Evolutionary conservation across 1,139 yeast genomes (phyloP).

Genomic region (Hansenula sp.): DNA sequence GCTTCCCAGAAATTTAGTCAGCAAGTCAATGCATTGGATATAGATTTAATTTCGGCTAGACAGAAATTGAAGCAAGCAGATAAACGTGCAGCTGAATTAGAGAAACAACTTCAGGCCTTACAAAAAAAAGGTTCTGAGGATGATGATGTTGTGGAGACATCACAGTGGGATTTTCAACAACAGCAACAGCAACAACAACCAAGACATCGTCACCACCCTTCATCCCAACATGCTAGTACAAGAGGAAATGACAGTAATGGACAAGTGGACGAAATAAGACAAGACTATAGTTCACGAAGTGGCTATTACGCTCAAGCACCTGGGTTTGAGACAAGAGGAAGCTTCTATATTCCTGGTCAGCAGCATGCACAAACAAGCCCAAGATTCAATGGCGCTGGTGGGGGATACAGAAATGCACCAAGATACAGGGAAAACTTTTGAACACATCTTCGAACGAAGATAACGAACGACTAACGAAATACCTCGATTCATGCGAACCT

Average conservation of each 20-base stretch:
- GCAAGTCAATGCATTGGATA: constrained; percentile 1
- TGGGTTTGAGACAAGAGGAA: neutral
- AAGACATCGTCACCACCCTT: neutral
- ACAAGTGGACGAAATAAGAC: neutral
- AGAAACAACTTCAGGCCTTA: neutral
- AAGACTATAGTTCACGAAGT: neutral
- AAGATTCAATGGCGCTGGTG: neutral
- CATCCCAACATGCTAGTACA: neutral
- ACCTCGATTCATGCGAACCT: too few species aligned
- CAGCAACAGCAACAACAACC: neutral
- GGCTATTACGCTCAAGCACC: neutral
- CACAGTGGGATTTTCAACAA: neutral
- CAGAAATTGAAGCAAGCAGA: neutral
- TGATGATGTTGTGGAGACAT: neutral
- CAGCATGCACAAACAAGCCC: neutral
- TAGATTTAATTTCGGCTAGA: neutral
- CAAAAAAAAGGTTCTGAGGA: neutral
- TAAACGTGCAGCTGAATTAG: neutral
- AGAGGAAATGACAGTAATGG: neutral
- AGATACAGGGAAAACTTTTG: neutral
- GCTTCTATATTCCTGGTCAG: neutral
- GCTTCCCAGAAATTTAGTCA: neutral
- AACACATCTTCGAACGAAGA: neutral
- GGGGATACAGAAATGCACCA: neutral
- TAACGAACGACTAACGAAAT: neutral